Conservation (phyloP, 73 alveolate species). For the Tetrahymena borealis region DNA sequence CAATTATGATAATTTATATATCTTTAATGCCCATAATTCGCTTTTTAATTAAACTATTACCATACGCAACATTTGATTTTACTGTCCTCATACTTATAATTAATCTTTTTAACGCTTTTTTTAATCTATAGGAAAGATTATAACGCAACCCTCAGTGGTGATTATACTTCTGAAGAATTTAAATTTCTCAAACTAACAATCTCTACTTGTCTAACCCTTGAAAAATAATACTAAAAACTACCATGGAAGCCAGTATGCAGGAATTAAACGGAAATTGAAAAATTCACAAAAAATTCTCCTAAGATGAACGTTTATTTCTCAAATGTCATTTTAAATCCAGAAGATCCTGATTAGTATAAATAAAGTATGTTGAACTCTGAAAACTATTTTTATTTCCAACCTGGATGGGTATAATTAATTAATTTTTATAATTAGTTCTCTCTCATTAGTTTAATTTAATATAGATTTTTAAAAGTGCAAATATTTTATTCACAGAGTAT, state of each 20-base stretch:
- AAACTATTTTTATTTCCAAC: neutral
- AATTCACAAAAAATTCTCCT: neutral
- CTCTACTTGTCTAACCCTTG: neutral
- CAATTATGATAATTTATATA: neutral
- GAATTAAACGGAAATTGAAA: neutral
- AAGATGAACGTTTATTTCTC: neutral
- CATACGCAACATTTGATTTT: neutral
- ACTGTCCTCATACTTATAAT: neutral
- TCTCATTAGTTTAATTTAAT: neutral
- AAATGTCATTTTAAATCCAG: neutral
- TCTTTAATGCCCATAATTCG: no score
- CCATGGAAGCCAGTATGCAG: neutral
- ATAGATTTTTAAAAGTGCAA: neutral
- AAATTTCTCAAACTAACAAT: neutral
- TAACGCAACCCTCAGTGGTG: neutral
- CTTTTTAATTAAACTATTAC: no score
- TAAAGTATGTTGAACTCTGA: neutral
- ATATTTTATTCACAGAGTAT: neutral
- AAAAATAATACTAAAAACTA: neutral
- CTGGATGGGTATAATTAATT: neutral
- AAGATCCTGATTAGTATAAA: neutral
- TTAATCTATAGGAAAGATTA: neutral
- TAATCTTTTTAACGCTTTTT: neutral
- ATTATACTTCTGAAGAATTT: neutral
- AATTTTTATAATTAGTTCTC: neutral